Evolutionary conservation across 176 grass and related monocot species (phyloP).

Genomic region (Bonia amplexicaulis): DNA sequence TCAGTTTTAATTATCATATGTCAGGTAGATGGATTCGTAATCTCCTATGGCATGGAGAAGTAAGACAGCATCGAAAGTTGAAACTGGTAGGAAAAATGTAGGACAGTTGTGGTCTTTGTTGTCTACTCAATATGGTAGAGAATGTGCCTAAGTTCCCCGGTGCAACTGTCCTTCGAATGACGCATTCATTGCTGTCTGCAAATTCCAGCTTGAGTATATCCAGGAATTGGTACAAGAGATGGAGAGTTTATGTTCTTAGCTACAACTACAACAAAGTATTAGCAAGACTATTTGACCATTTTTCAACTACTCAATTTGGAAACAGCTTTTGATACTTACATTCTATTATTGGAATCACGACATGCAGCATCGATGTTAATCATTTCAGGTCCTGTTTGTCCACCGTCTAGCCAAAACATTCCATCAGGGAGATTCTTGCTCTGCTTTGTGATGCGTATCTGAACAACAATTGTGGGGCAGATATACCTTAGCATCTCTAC

Average conservation of each 20-base stretch:
- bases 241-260: not conserved
- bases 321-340: conserved; percentile 41
- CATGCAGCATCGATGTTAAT: conserved; percentile 51
- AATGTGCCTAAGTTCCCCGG: not conserved
- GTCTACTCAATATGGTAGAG: not conserved
- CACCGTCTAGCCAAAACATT: conserved; percentile 65
- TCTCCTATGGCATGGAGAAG: not conserved
- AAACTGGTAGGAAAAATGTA: not conserved
- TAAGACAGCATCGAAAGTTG: not conserved
- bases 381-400: conserved; percentile 28
- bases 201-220: not conserved
- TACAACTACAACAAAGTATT: not conserved
- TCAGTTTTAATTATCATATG: not conserved
- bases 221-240: not conserved
- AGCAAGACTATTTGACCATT: not conserved
- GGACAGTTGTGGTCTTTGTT: not conserved
- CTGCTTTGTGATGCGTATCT: conserved; percentile 55
- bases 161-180: not conserved
- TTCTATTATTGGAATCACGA: conserved; percentile 53
- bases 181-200: not conserved
- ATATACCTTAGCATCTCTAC: conserved; percentile 86
- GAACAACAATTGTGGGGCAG: conserved; percentile 70
- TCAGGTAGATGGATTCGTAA: not conserved
- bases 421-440: conserved; percentile 90
- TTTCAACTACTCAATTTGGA: conserved; percentile 4